Evolutionary conservation across 2,329 filamentous ascomycete species (phyloP), one percentile per base, ranked within the genome.

Genomic region (Fusarium equiseti): DNA sequence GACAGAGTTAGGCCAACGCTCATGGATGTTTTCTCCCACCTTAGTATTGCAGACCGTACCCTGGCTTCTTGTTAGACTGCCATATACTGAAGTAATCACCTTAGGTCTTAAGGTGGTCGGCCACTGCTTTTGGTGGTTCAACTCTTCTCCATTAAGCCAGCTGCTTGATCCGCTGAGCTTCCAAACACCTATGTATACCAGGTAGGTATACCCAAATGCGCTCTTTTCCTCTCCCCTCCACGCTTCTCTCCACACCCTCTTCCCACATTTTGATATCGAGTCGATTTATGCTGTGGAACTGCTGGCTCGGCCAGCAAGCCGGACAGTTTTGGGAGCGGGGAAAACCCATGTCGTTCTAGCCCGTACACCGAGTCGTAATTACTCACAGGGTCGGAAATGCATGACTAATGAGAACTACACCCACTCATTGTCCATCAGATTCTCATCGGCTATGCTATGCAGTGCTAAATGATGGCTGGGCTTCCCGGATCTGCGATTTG

Each of bases 401-500:
- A 63, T 72, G 71, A 73, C 71, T 72, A 73, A 73, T 42, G 45
- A 43, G 57, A 68, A 70, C 60, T 63, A 42, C 44, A 18, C 13
- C 35, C 24, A 43, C 13, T 16, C 22, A 44, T 35, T 45, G 40
- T 42, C 43, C 31, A 24, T 26, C 44, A 43, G 45, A 56, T 32
- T 55, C 35, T 49, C 55, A 58, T 48, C 40, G 56, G 22, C 27
- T 35, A 27, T 57, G 46, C 38, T n/a, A 52, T 52, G 54, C 24
- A 38, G 35, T 38, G 35, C 35, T n/a, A 18, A 38, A 38, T 46
- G 59, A 22, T 51, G 48, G 48, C 32, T 62, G 48, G 26, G 13
- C 32, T 32, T 29, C 31, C 42, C 20, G 31, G 32, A 26, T 18
- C 32, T 44, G 32, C 35, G 54, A 71, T 68, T 65, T 35, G 68